Conservation (phyloP, 2,329 filamentous ascomycete genomes). For the Aureobasidium sp. region DNA sequence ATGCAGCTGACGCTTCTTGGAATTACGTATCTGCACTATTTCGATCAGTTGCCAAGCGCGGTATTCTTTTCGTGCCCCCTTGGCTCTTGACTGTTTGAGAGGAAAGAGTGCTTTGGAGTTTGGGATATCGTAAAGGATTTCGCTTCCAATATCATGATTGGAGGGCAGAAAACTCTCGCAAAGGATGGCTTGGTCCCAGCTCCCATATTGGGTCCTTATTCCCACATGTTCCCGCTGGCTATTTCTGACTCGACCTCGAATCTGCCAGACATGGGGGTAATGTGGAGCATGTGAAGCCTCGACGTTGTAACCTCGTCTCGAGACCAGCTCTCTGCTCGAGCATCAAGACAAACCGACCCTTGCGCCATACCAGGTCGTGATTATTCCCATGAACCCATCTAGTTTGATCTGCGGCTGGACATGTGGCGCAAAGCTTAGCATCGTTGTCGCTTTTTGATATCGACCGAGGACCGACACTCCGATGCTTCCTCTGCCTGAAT, state of each 20-base stretch:
- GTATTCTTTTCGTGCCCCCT: background rate
- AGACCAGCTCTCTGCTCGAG: background rate
- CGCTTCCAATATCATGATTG: background rate
- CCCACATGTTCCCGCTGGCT: conserved; percentile 1
- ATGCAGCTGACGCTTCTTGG: background rate
- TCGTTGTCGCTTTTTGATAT: background rate
- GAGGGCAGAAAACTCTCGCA: conserved; percentile 3
- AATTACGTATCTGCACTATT: background rate
- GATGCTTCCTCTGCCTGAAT: background rate
- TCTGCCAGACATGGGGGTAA: background rate
- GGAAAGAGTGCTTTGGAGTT: background rate
- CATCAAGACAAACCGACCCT: background rate
- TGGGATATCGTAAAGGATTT: background rate
- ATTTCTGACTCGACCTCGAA: background rate
- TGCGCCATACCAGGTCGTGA: background rate
- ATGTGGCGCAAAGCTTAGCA: conserved; percentile 10
- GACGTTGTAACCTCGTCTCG: background rate
- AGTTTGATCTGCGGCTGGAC: background rate
- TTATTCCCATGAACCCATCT: background rate
- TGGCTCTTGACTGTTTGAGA: background rate
- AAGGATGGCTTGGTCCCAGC: conserved; percentile 2
- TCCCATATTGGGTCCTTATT: background rate
- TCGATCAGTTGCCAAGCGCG: background rate
- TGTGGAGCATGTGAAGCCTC: background rate
- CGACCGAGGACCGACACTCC: background rate